A percentile compares a stretch with the other conserved stretches of the same genome.
Evolutionary conservation across 352 stramenopile genomes (phyloP).

Genomic region (Globisporangium spinosum): DNA sequence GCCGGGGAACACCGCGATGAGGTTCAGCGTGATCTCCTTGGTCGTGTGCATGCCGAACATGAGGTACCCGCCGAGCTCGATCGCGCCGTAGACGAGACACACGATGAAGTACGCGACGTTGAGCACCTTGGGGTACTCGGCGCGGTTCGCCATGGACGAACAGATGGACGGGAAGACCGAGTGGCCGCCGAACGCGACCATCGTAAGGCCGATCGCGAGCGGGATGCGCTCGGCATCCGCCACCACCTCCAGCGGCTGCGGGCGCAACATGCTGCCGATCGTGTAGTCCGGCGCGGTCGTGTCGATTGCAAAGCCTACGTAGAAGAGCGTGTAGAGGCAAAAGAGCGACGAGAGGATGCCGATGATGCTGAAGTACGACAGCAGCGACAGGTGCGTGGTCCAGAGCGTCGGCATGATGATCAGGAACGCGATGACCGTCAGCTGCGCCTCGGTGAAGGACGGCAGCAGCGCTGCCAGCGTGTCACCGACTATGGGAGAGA

Average conservation of each 20-base stretch:
- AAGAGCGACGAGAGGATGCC: slow-evolving; percentile 83
- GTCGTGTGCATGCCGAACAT: slow-evolving; percentile 79
- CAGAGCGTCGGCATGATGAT: slow-evolving; percentile 77
- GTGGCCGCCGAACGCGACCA: slow-evolving; percentile 86
- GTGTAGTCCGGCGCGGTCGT: slow-evolving; percentile 31
- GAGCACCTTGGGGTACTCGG: slow-evolving; percentile 61
- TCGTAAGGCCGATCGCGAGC: slow-evolving; percentile 77
- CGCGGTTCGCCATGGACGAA: slow-evolving; percentile 65
- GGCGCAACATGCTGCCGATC: slow-evolving; percentile 53
- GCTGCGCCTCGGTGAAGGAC: slow-evolving; percentile 46
- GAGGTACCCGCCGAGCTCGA: slow-evolving; percentile 76
- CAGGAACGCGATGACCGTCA: slow-evolving; percentile 67
- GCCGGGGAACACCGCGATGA: slow-evolving; percentile 64
- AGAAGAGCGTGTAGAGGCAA: slow-evolving; percentile 72
- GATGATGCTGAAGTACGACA: slow-evolving; percentile 84
- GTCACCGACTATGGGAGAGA: slow-evolving; percentile 50
- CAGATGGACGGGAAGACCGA: slow-evolving; percentile 90
- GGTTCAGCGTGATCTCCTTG: slow-evolving; percentile 85
- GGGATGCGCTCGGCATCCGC: slow-evolving; percentile 65
- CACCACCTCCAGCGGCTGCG: slow-evolving; percentile 59
- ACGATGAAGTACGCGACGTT: slow-evolving; percentile 72
- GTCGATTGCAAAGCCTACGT: slow-evolving; percentile 66
- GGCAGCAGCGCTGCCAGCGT: slow-evolving; percentile 72
- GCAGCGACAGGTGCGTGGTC: slow-evolving; percentile 76
- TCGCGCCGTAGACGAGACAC: slow-evolving; percentile 67